phyloP scores from a whole-genome alignment of 2,329 filamentous ascomycete species.

The Xylariomycetidae sp. region DNA sequence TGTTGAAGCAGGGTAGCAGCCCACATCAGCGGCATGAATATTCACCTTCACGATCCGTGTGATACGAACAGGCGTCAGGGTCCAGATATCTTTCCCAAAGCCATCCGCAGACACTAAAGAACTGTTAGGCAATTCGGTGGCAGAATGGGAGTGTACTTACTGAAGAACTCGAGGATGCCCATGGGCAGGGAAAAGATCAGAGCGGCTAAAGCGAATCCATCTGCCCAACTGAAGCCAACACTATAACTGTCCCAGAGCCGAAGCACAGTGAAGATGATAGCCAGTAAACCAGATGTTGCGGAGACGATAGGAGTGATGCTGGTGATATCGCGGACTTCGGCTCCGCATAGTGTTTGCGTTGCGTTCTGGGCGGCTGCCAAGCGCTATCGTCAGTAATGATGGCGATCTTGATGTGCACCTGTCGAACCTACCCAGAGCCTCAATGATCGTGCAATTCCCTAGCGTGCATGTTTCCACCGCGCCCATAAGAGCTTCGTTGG shows the following conservation, averaged over 20 bases:
- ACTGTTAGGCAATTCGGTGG: conserved; percentile 1
- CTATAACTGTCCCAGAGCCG: conserved; percentile 5
- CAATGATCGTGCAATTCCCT: conserved; percentile 8
- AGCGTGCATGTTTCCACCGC: conserved; percentile 7
- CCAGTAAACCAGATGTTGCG: conserved; percentile 5
- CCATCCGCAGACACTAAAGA: conserved; percentile 6
- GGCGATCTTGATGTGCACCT: background rate
- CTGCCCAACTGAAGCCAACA: conserved; percentile 2
- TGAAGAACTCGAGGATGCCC: conserved; percentile 6
- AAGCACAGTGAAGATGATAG: conserved; percentile 3
- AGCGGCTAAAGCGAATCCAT: conserved; percentile 5
- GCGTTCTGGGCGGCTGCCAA: conserved; percentile 6
- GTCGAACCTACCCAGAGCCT: conserved; percentile 5
- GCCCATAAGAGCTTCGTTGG: conserved; percentile 4
- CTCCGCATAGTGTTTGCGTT: conserved; percentile 8
- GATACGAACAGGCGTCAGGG: conserved; percentile 5
- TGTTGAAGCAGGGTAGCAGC: background rate
- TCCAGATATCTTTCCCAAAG: conserved; percentile 10
- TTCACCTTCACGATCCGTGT: conserved; percentile 8
- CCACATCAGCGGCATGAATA: conserved; percentile 2
- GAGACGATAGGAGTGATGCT: conserved; percentile 4
- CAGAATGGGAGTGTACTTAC: conserved; percentile 1
- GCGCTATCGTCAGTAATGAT: conserved; percentile 1
- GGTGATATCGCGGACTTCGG: conserved; percentile 6
- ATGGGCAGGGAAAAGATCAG: conserved; percentile 1